Evolutionary conservation across 805 yeast species (phyloP), one percentile per base, ranked within the genome.

Genomic region (Soucietia sequanensis): DNA sequence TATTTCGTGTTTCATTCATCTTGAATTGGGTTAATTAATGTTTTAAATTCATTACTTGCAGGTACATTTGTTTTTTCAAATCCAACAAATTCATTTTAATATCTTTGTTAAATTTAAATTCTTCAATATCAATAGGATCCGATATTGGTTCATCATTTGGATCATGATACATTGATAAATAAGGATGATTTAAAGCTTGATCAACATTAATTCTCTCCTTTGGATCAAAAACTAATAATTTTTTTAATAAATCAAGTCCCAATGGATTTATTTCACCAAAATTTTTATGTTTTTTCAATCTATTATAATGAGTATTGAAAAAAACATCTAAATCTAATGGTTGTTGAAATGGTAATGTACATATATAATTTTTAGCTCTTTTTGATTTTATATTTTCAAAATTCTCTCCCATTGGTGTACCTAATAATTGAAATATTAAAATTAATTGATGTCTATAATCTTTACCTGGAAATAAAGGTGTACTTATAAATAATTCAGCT

Each of bases 131-230:
- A 15, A 61, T 55, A 2, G 61, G 58, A 3, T 34, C 30, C 4
- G 52, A 51, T 0, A 33, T 37, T 2, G 65, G 68, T 30, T 62
- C 67, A 33, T 60, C 65, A 10, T 32, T 39, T 1, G 60, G 56
- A 33, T 65, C 70, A 36, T 65, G 97, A 90, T 96, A 93, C 21
- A 85, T 76, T 30, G 80, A 72, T 36, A 93, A 63, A 56, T 91
- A 93, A 6, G 96, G 96, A 62, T 93, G 99, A 41, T 70, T 73
- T 33, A 93, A 68, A 0, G 98, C 97, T 47, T 88, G 84, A 38
- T 84, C 88, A 3, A 90, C 98, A 0, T 89, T 80, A 37, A 90
- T 83, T 59, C 99, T 75, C 49, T 78, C 75, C 29, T 69, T 72
- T 3, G 98, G 98, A 56, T 91, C 95, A 44, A 93, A 74, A n/a